Conservation (phyloP, 495 filamentous ascomycete species). For the Aspergillus conjunctus region DNA sequence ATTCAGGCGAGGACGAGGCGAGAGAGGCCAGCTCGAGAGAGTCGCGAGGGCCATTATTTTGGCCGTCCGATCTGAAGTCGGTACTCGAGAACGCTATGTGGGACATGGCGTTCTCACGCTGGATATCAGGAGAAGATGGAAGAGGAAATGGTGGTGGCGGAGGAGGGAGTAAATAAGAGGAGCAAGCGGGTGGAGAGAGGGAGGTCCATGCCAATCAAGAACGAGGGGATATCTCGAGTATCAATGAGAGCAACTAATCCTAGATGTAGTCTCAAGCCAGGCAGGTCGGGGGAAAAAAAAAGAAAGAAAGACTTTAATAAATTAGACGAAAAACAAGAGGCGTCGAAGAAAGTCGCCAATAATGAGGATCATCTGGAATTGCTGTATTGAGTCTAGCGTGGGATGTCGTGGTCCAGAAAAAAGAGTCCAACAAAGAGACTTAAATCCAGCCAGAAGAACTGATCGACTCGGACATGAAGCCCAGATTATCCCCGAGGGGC, state of each 20-base stretch:
- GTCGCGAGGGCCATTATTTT: conserved; percentile 63
- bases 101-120: conserved; percentile 35
- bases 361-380: not conserved
- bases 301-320: not conserved
- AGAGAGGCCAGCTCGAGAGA: conserved; percentile 96
- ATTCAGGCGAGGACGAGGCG: conserved; percentile 68
- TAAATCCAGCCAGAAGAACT: not conserved
- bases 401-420: not conserved
- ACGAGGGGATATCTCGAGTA: conserved; percentile 8
- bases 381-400: not conserved
- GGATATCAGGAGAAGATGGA: not conserved
- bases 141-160: conserved; percentile 8
- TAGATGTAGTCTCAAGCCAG: conserved; percentile 17
- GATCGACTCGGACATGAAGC: conserved; percentile 32
- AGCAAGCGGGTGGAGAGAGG: conserved; percentile 2
- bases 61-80: conserved; percentile 32
- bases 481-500: conserved; percentile 20
- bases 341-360: not conserved
- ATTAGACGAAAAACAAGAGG: not conserved
- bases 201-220: conserved; percentile 12
- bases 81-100: conserved; percentile 32
- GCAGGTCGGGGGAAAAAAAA: conserved; percentile 13
- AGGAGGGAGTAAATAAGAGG: conserved; percentile 7
- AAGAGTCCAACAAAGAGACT: not conserved
- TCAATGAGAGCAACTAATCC: conserved; percentile 17